Conservation (phyloP, 345 rosid genomes). For the Heritiera littoralis region DNA sequence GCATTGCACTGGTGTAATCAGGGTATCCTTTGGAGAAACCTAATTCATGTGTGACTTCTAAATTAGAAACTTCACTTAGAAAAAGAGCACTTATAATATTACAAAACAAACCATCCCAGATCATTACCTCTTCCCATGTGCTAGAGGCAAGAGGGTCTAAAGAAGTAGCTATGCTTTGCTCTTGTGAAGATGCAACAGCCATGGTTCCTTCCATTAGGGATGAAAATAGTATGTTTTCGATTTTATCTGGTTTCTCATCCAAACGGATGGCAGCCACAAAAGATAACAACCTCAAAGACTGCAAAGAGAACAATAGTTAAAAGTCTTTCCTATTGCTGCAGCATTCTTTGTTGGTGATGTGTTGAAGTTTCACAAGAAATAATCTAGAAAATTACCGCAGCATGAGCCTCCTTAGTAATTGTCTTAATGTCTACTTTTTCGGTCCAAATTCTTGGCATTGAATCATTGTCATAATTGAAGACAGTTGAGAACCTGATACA, state of each 20-base stretch:
- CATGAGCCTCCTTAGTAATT: conserved; percentile 64
- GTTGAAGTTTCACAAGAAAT: background rate
- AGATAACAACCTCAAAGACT: conserved; percentile 62
- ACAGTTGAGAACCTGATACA: too few relatives aligned
- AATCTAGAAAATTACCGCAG: conserved; percentile 49
- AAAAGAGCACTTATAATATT: too few relatives aligned
- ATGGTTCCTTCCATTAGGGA: conserved; percentile 57
- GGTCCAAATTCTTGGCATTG: conserved; percentile 62
- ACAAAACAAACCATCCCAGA: too few relatives aligned
- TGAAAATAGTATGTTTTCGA: conserved; percentile 51
- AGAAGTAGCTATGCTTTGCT: conserved; percentile 26
- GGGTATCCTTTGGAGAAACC: too few relatives aligned
- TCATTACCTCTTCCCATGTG: too few relatives aligned
- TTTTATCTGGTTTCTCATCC: conserved; percentile 64
- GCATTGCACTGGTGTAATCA: too few relatives aligned
- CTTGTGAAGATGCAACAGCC: conserved; percentile 44
- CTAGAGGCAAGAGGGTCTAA: too few relatives aligned
- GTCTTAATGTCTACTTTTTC: conserved; percentile 66
- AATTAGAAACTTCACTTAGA: too few relatives aligned
- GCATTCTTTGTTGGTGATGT: background rate
- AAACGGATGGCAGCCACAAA: conserved; percentile 67
- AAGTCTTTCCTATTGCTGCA: conserved; percentile 10
- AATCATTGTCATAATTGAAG: too few relatives aligned
- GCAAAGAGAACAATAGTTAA: conserved; percentile 27
- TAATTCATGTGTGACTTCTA: too few relatives aligned